Evolutionary conservation across 805 yeast species (phyloP).

Genomic region (Saccharomycopsis vini): DNA sequence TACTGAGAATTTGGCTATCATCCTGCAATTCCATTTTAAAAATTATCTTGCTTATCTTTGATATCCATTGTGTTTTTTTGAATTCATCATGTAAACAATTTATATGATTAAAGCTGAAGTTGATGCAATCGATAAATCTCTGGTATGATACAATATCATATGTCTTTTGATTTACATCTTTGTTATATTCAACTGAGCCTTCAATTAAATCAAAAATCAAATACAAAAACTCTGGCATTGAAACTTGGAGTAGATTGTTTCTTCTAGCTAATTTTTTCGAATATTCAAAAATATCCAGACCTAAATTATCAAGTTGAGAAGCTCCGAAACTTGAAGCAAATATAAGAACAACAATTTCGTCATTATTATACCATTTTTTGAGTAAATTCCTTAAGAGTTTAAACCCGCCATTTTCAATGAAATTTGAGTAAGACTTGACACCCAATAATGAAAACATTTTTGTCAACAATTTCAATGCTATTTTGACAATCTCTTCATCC

Average conservation of each 20-base stretch:
- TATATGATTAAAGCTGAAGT: constrained; percentile 28
- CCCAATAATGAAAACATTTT: constrained; percentile 41
- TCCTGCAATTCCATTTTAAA: constrained; percentile 20
- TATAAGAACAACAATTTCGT: constrained; percentile 30
- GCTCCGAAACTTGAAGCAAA: constrained; percentile 40
- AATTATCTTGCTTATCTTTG: constrained; percentile 31
- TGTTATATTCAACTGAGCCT: constrained; percentile 19
- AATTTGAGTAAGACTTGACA: constrained; percentile 36
- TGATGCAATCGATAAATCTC: constrained; percentile 22
- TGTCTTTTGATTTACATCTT: neutral
- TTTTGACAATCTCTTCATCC: constrained; percentile 27
- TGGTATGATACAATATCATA: constrained; percentile 24
- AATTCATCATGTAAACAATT: constrained; percentile 24
- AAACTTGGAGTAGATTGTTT: constrained; percentile 20
- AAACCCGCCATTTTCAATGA: constrained; percentile 45
- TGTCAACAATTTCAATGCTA: constrained; percentile 37
- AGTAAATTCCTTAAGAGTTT: constrained; percentile 38
- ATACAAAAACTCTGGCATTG: constrained; percentile 38
- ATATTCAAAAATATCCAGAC: constrained; percentile 19
- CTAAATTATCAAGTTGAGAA: constrained; percentile 22
- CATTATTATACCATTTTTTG: constrained; percentile 40
- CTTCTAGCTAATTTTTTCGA: constrained; percentile 19
- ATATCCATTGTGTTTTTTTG: constrained; percentile 27
- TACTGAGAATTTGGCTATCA: constrained; percentile 6
- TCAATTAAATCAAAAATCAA: constrained; percentile 27